phyloP scores from a whole-genome alignment of 2,329 filamentous ascomycete genomes.

The Monilinia fructicola region DNA sequence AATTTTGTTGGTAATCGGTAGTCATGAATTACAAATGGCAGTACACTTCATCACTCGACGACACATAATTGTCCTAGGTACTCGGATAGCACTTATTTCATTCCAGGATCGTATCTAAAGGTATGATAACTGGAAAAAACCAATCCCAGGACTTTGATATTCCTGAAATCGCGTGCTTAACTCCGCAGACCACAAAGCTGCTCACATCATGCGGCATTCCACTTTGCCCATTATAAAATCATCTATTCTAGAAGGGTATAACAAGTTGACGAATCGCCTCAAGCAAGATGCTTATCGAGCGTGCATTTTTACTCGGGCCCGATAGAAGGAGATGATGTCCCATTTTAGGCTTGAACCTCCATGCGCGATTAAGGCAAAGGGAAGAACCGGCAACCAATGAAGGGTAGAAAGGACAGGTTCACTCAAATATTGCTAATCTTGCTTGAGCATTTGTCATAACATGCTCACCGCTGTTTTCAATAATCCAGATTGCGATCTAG shows the following conservation, averaged over 20 bases:
- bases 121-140: neutral
- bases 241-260: neutral
- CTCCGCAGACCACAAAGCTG: neutral
- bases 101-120: neutral
- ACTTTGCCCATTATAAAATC: neutral
- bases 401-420: neutral
- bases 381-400: neutral
- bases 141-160: neutral
- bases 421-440: accelerated
- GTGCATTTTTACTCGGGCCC: neutral
- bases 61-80: neutral
- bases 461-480: neutral
- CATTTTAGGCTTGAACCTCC: neutral
- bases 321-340: neutral
- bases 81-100: neutral
- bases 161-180: neutral
- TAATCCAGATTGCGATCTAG: neutral
- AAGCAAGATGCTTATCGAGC: neutral
- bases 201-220: neutral
- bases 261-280: no score
- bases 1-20: neutral
- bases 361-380: neutral
- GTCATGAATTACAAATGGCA: neutral
- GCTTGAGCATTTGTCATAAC: no score
- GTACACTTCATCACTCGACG: neutral